phyloP scores from a whole-genome alignment of 306 rosid species.

The Morella rubra region DNA sequence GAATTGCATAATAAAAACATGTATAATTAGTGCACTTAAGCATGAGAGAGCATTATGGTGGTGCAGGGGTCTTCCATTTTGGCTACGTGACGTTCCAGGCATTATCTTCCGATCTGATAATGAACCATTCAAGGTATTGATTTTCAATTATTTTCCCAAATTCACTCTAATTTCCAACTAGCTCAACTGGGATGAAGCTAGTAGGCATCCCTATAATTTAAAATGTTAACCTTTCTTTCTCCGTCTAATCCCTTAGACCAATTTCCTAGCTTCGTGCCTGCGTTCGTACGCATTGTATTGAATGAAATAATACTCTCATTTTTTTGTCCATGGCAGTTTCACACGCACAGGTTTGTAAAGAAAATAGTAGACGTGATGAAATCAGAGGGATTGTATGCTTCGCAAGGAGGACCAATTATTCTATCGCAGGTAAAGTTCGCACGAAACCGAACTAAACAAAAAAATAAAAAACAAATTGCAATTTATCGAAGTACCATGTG shows the following conservation, averaged over 20 bases:
- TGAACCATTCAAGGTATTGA: conserved; percentile 66
- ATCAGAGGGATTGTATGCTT: conserved; percentile 65
- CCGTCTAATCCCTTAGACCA: no score
- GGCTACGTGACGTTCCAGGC: conserved; percentile 74
- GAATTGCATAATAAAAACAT: no score
- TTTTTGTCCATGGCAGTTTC: conserved; percentile 44
- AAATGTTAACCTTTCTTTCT: no score
- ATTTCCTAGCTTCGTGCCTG: no score
- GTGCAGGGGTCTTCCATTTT: conserved; percentile 80
- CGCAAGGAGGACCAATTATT: conserved; percentile 93
- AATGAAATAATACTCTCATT: background rate
- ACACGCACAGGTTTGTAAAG: conserved; percentile 68
- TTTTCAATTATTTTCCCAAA: background rate
- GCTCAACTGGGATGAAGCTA: no score
- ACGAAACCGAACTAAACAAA: background rate
- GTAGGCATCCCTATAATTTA: no score
- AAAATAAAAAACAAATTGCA: background rate
- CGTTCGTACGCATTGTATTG: background rate
- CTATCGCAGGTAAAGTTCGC: conserved; percentile 63
- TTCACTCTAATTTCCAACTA: no score
- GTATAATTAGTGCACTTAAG: no score
- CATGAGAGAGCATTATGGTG: background rate
- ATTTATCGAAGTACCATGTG: background rate
- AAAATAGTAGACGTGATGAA: conserved; percentile 79
- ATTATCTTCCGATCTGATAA: conserved; percentile 76